Base-by-base conservation (phyloP, 2,329 filamentous ascomycete genomes). In the Thelonectria rubi region DNA sequence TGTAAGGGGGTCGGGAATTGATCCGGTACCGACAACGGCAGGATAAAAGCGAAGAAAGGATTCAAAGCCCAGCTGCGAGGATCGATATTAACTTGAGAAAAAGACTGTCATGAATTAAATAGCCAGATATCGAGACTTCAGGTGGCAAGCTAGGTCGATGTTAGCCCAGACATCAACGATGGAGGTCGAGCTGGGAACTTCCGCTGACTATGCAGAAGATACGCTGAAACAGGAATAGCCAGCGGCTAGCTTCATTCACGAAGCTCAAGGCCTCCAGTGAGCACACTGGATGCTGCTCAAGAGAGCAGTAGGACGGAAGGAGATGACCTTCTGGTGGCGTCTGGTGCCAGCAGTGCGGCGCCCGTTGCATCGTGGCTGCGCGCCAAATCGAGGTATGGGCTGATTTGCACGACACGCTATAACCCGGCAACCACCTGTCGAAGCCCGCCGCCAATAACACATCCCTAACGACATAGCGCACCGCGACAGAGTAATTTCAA, bases 171-270 rank as follows among this genome's bases (percentile, higher is more conserved):
- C n/a, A 47, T 47, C 2, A 47, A 47, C 45, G 45, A 47, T 30
- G 45, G 45, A 47, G 45, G 24, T 47, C 26, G 45, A 47, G 45
- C 45, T 30, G 45, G 45, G 21, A 47, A 47, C 45, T 47, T 47
- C 45, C 45, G 45, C 26, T 47, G 45, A 47, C 12, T 47, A 14
- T 47, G n/a, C 21, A 47, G 45, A 47, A 47, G 45, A 47, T 47
- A 47, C 45, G 21, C 45, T 47, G 45, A 47, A 47, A 47, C 45
- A 17, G 45, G 45, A 47, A 47, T 47, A 47, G 45, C 45, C 6
- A 30, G 20, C 26, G 45, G 45, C 45, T 26, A 47, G 45, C 45
- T 24, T 15, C 45, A 21, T 21, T 47, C 45, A 30, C 26, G 45
- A 17, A 47, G 45, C 45, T 30, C 26, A 47, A 26, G 45, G 8